Evolutionary conservation across 768 basidiomycete genomes (phyloP).

Genomic region (Mycena leptocephala): DNA sequence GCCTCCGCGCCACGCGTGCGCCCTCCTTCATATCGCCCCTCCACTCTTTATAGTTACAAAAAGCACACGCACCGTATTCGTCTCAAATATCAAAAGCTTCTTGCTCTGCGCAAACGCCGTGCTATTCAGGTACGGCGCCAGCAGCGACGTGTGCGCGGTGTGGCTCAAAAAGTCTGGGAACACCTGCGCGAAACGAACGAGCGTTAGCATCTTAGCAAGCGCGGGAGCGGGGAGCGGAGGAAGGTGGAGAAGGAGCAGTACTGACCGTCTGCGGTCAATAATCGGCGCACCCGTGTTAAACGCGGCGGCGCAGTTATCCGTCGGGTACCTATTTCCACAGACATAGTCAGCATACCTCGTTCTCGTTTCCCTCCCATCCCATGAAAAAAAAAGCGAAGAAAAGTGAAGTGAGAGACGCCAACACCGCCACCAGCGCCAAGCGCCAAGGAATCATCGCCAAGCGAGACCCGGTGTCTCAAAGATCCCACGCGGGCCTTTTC

Average conservation of each 20-base stretch:
- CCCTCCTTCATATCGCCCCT: no score
- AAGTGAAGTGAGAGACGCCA: no score
- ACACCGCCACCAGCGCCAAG: no score
- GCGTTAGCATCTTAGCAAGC: no score
- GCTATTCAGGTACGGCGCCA: background rate
- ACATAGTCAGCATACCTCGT: background rate
- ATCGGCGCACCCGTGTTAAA: conserved; percentile 29
- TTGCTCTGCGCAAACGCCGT: conserved; percentile 20
- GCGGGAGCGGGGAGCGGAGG: no score
- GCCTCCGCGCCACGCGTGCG: no score
- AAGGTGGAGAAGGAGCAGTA: background rate
- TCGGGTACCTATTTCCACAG: conserved; percentile 22
- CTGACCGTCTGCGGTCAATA: conserved; percentile 31
- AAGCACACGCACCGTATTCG: conserved; percentile 18
- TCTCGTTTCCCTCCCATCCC: no score
- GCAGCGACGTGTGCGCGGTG: conserved; percentile 7
- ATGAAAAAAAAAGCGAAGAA: no score
- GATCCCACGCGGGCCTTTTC: no score
- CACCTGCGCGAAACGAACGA: background rate
- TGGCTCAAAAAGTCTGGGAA: conserved; percentile 30
- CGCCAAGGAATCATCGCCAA: no score
- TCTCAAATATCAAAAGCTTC: conserved; percentile 30
- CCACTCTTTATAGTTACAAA: no score
- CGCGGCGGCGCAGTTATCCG: conserved; percentile 32
- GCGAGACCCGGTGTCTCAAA: no score